Evolutionary conservation across 2,329 filamentous ascomycete genomes (phyloP), one percentile per base, ranked within the genome.

Genomic region (Gyromitra esculenta): DNA sequence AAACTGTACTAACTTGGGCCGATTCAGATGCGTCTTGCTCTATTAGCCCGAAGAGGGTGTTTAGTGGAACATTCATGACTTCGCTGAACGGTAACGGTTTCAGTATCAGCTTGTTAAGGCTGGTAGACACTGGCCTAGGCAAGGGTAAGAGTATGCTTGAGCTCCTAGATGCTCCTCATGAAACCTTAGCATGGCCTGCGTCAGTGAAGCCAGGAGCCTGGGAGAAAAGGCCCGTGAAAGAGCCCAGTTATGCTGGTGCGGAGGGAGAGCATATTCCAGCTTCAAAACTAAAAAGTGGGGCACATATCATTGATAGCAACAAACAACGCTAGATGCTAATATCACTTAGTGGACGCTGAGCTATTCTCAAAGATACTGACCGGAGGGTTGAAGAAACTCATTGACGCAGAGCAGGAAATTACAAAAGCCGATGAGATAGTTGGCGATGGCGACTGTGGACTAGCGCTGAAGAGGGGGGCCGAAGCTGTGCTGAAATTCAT

Each of bases 401-500:
- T 92, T 79, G 85, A 83, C 2, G 89, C 88, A 1, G 91, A 92
- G 81, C 87, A 89, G 7, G 87, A 90, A 54, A 85, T 92, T 70
- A 92, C 91, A 9, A 87, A 85, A 70, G 92, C 87, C 81, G 91
- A 92, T 81, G 96, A 93, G 0, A 89, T 96, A 11, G 93, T 97
- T 31, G 94, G 94, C 54, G 94, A 97, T 82, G 94, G 94, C 60
- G 94, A 97, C 84, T 97, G 94, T 81, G 94, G 94, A 8, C 92
- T 93, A 74, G 93, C 93, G 4, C 86, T 97, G 77, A 93, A 93
- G 85, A 90, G 93, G 77, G 94, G 94, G 63, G 93, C 94, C n/a
- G 91, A 97, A 86, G 85, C 85, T 43, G 83, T 88, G 35, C 83
- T 87, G 25, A 82, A 83, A 59, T 81, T 85, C 73, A 80, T 88